These are phyloP conservation scores for Colletotrichum simmondsii DNA, from an alignment of 2,329 filamentous ascomycete genomes.

Conservation along the genomic window DNA sequence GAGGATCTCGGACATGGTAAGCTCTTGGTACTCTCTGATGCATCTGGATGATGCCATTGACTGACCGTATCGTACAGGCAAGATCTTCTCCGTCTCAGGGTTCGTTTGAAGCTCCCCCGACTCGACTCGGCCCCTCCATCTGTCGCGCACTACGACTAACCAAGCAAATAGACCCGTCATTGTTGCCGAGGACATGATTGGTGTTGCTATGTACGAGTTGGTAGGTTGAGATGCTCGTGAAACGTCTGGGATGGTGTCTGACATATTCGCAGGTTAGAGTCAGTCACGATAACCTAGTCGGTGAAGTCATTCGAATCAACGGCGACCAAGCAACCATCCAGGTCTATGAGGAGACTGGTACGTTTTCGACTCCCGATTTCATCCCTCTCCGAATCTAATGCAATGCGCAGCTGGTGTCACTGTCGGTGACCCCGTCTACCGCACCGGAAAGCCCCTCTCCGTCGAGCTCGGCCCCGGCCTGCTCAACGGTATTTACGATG, in stretches of 20 bases:
- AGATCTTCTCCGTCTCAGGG: conserved; percentile 73
- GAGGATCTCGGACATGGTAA: conserved; percentile 53
- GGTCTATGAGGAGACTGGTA: conserved; percentile 99
- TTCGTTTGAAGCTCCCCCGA: conserved; percentile 50
- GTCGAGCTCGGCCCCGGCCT: conserved; percentile 97
- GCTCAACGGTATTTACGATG: conserved; percentile 99
- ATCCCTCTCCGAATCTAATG: conserved; percentile 6
- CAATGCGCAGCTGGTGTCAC: conserved; percentile 81
- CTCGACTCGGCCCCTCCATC: conserved; percentile 14
- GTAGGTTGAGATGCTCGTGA: conserved; percentile 59
- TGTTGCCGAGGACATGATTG: conserved; percentile 97
- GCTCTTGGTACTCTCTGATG: background rate
- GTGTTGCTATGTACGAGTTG: conserved; percentile 99
- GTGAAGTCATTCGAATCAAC: conserved; percentile 98
- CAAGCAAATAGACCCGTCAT: conserved; percentile 78
- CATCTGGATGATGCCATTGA: conserved; percentile 1
- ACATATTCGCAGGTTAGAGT: conserved; percentile 77
- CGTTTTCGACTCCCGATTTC: conserved; percentile 39
- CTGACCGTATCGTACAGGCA: conserved; percentile 53
- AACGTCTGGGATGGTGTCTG: conserved; percentile 1
- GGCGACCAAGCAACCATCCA: conserved; percentile 96
- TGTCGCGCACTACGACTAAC: conserved; percentile 32
- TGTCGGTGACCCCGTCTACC: conserved; percentile 90
- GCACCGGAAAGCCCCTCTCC: conserved; percentile 95
- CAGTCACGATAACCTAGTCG: conserved; percentile 89